phyloP scores from a whole-genome alignment of 2,329 filamentous ascomycete species.

The Trichocomaceae sp. region DNA sequence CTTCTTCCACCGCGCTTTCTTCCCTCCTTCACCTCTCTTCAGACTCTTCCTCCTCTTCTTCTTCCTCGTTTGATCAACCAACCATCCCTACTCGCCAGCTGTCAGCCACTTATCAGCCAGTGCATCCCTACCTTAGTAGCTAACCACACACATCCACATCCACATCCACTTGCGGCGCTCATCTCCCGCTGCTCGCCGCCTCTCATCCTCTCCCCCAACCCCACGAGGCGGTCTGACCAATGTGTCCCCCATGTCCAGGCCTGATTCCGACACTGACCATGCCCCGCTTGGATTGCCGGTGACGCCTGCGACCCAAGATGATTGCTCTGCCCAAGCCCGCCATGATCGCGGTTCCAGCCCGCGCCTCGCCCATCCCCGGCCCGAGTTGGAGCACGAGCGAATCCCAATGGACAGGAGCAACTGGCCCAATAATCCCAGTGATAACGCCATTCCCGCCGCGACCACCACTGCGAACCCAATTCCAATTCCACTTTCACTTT shows the following conservation, averaged over 20 bases:
- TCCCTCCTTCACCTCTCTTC: neutral
- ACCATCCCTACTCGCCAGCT: neutral
- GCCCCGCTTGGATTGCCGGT: constrained; percentile 38
- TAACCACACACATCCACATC: neutral
- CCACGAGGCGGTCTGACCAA: constrained; percentile 36
- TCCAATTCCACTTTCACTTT: too few species aligned
- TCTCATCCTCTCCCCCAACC: neutral
- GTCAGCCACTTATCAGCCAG: neutral
- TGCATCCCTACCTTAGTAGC: neutral
- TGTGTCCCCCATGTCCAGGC: constrained; percentile 48
- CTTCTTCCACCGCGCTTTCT: constrained; percentile 5
- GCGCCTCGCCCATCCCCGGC: constrained; percentile 24
- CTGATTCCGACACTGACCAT: constrained; percentile 38
- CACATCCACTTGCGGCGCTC: neutral
- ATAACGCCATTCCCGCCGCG: neutral
- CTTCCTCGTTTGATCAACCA: neutral
- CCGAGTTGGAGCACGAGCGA: constrained; percentile 14
- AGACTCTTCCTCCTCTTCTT: neutral
- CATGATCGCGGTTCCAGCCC: constrained; percentile 31
- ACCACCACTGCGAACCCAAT: neutral
- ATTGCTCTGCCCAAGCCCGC: constrained; percentile 24
- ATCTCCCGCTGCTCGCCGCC: neutral
- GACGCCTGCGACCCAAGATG: constrained; percentile 38
- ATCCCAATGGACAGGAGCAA: constrained; percentile 14
- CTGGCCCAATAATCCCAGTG: constrained; percentile 17